Evolutionary conservation across 345 rosid species (phyloP).

Genomic region (Aegle marmelos): DNA sequence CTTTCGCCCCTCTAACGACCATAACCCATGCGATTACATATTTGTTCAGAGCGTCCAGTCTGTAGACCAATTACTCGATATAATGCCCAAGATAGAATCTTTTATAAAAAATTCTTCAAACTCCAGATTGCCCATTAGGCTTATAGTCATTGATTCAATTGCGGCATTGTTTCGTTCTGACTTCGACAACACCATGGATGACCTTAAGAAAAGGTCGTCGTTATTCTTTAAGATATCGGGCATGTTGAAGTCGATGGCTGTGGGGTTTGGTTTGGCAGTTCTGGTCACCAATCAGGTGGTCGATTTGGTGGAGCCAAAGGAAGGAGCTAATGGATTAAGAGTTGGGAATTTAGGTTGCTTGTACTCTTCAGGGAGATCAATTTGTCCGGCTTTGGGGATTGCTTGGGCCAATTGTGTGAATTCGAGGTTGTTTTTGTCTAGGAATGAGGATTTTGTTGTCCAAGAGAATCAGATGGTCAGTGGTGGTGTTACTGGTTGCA

Average conservation of each 20-base stretch:
- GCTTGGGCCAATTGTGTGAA: conserved; percentile 88
- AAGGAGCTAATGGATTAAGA: conserved; percentile 58
- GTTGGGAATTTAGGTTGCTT: conserved; percentile 66
- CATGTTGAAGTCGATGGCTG: conserved; percentile 62
- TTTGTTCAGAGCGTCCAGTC: conserved; percentile 58
- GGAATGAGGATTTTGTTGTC: conserved; percentile 35
- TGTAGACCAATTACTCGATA: conserved; percentile 70
- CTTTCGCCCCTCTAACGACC: conserved; percentile 31
- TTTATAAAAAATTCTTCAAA: conserved; percentile 39
- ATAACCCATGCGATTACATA: conserved; percentile 54
- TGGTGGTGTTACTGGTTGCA: conserved; percentile 19
- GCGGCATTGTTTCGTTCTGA: conserved; percentile 89
- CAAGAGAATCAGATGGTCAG: conserved; percentile 18
- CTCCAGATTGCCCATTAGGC: conserved; percentile 51
- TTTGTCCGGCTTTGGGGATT: conserved; percentile 71
- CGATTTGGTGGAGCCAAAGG: conserved; percentile 56
- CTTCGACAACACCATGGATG: conserved; percentile 67
- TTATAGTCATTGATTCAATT: conserved; percentile 77
- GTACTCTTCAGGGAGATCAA: conserved; percentile 66
- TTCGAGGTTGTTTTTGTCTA: conserved; percentile 69
- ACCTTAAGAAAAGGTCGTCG: conserved; percentile 63
- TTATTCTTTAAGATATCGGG: conserved; percentile 77
- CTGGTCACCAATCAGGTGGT: conserved; percentile 87
- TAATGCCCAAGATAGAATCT: conserved; percentile 57
- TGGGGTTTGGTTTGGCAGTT: conserved; percentile 58